Conservation (phyloP, 805 yeast species). For the Candida sithepensis region DNA sequence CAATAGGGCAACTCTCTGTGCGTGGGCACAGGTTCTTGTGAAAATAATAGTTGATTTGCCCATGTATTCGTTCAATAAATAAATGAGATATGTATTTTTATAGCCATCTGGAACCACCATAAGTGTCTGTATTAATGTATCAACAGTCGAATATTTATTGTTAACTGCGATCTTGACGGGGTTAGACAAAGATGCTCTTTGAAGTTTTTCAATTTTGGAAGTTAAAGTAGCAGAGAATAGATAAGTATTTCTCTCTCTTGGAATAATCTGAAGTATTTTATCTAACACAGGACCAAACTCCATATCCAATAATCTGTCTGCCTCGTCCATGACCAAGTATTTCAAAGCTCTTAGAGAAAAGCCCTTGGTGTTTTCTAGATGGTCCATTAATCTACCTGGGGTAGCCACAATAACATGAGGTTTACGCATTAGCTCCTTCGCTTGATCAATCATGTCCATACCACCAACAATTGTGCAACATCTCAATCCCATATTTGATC, state of each 20-base stretch:
- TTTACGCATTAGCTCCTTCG: constrained; percentile 86
- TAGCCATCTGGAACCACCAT: constrained; percentile 91
- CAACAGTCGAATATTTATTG: constrained; percentile 87
- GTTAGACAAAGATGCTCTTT: constrained; percentile 82
- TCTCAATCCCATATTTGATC: constrained; percentile 88
- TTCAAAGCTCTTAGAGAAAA: constrained; percentile 75
- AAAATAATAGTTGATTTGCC: constrained; percentile 90
- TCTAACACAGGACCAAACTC: constrained; percentile 95
- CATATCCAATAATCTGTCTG: constrained; percentile 91
- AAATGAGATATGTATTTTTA: constrained; percentile 83
- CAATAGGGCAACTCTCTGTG: constrained; percentile 83
- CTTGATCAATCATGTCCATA: constrained; percentile 97
- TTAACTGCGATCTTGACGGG: constrained; percentile 93
- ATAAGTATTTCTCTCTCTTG: constrained; percentile 78
- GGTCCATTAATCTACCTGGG: constrained; percentile 87
- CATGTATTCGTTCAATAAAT: constrained; percentile 71
- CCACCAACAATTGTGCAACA: constrained; percentile 93
- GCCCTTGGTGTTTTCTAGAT: constrained; percentile 87
- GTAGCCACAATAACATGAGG: constrained; percentile 96
- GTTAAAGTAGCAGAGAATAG: constrained; percentile 97
- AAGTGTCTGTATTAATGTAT: constrained; percentile 82
- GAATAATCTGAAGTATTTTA: constrained; percentile 78
- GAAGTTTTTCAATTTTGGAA: constrained; percentile 88
- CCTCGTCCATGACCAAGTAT: constrained; percentile 93
- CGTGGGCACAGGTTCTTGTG: constrained; percentile 92